Percentiles rank a stretch among this genome's conserved stretches.
phyloP scores from a whole-genome alignment of 1,284 basidiomycete genomes.

The Malassezia sp. region DNA sequence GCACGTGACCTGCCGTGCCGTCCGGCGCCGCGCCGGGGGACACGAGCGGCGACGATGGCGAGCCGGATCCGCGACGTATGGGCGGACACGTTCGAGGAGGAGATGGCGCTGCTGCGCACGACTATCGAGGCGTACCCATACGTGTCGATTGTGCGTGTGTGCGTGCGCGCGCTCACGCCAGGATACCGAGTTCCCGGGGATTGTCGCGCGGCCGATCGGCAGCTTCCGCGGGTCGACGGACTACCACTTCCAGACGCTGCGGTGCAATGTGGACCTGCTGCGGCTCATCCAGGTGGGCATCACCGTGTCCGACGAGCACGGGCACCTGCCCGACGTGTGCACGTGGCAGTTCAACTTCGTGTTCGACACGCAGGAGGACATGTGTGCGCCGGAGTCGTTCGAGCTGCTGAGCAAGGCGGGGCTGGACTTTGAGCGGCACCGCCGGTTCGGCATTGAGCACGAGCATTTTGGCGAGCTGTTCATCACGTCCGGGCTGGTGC shows the following conservation, averaged over 20 bases:
- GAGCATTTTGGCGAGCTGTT: conserved; percentile 94
- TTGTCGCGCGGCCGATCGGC: conserved; percentile 92
- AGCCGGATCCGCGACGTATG: conserved; percentile 62
- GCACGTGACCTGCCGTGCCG: conserved; percentile 1
- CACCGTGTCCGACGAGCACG: conserved; percentile 84
- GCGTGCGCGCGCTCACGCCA: background rate
- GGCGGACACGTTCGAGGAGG: conserved; percentile 79
- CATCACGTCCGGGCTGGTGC: conserved; percentile 86
- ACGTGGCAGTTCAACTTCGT: conserved; percentile 99
- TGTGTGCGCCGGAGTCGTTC: conserved; percentile 94
- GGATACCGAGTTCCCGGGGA: conserved; percentile 97
- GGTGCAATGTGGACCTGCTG: conserved; percentile 85
- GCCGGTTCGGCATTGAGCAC: conserved; percentile 79
- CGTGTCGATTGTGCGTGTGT: conserved; percentile 63
- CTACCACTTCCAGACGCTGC: conserved; percentile 98
- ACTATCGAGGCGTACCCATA: conserved; percentile 82
- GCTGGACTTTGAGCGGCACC: conserved; percentile 85
- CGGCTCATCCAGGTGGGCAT: conserved; percentile 96
- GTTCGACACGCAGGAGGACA: conserved; percentile 85
- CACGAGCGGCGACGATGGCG: conserved; percentile 23
- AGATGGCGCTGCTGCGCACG: conserved; percentile 76
- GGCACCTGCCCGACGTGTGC: conserved; percentile 64
- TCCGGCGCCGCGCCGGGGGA: background rate
- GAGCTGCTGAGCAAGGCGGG: conserved; percentile 88
- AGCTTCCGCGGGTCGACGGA: conserved; percentile 91